phyloP scores from a whole-genome alignment of 2,329 filamentous ascomycete genomes.

The Colletotrichum shisoi region DNA sequence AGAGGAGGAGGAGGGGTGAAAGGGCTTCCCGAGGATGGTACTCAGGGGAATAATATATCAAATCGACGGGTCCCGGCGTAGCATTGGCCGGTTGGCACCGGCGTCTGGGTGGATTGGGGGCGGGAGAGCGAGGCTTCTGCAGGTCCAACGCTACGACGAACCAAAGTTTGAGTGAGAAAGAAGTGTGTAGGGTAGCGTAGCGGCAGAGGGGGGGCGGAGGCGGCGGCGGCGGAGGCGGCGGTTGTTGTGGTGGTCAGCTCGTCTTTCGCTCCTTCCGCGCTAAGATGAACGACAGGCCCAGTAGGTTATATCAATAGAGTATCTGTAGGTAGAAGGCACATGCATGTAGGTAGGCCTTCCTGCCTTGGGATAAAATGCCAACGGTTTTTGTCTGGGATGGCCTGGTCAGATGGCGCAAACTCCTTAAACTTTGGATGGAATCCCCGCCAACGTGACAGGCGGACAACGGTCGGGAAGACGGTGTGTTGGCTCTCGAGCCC shows the following conservation, averaged over 20 bases:
- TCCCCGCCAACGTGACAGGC: background rate
- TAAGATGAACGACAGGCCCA: slow-evolving; percentile 4
- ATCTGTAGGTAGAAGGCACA: background rate
- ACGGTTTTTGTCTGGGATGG: slow-evolving; percentile 34
- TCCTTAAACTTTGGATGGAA: slow-evolving; percentile 26
- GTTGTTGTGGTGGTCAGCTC: background rate
- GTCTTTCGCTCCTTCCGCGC: slow-evolving; percentile 16
- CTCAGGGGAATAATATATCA: slow-evolving; percentile 35
- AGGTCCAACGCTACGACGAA: slow-evolving; percentile 32
- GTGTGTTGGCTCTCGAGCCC: background rate
- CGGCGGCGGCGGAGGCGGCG: too few relatives aligned
- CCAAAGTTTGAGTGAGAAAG: slow-evolving; percentile 25
- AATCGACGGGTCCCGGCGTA: slow-evolving; percentile 32
- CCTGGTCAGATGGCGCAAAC: slow-evolving; percentile 13
- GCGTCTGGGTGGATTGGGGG: slow-evolving; percentile 27
- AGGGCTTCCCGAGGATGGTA: slow-evolving; percentile 21
- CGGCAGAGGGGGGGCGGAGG: too few relatives aligned
- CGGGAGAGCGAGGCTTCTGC: slow-evolving; percentile 27
- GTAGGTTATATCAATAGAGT: slow-evolving; percentile 8
- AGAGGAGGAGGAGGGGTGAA: background rate
- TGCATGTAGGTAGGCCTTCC: slow-evolving; percentile 2
- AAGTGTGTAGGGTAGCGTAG: background rate
- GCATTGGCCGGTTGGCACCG: slow-evolving; percentile 32
- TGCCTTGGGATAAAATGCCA: slow-evolving; percentile 22
- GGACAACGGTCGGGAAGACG: background rate